phyloP scores from a whole-genome alignment of 495 filamentous ascomycete species.

The Penicillium antarcticum region DNA sequence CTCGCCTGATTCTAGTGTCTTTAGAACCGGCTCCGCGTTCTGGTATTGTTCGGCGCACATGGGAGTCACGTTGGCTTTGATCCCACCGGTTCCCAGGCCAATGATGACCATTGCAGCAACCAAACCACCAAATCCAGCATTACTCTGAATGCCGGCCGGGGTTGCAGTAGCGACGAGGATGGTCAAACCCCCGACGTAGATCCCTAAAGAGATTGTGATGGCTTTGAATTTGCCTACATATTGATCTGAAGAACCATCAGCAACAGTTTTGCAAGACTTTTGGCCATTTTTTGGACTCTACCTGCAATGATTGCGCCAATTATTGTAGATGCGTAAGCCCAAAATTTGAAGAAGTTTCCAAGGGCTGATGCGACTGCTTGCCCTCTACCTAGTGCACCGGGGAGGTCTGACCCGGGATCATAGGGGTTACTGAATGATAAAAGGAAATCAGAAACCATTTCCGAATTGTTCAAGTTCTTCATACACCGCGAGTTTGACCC shows the following conservation, averaged over 20 bases:
- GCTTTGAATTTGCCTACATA: conserved; percentile 47
- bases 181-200: conserved; percentile 59
- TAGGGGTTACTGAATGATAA: conserved; percentile 9
- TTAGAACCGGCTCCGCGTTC: conserved; percentile 26
- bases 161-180: conserved; percentile 56
- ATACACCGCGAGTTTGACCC: neutral
- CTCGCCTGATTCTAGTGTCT: conserved; percentile 46
- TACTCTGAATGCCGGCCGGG: conserved; percentile 28
- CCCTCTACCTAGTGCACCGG: conserved; percentile 11
- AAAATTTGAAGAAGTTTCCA: conserved; percentile 18
- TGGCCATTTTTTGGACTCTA: neutral
- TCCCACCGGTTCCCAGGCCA: conserved; percentile 39
- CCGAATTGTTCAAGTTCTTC: neutral
- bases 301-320: conserved; percentile 34
- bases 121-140: conserved; percentile 9
- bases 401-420: conserved; percentile 7
- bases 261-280: neutral
- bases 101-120: conserved; percentile 15
- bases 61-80: conserved; percentile 60
- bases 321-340: conserved; percentile 34
- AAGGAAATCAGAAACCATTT: neutral
- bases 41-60: conserved; percentile 46
- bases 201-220: conserved; percentile 47
- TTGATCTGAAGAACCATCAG: conserved; percentile 14
- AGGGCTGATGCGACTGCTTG: conserved; percentile 13